Evolutionary conservation across 2,329 filamentous ascomycete species (phyloP).

Genomic region (Calonectria fujianensis): DNA sequence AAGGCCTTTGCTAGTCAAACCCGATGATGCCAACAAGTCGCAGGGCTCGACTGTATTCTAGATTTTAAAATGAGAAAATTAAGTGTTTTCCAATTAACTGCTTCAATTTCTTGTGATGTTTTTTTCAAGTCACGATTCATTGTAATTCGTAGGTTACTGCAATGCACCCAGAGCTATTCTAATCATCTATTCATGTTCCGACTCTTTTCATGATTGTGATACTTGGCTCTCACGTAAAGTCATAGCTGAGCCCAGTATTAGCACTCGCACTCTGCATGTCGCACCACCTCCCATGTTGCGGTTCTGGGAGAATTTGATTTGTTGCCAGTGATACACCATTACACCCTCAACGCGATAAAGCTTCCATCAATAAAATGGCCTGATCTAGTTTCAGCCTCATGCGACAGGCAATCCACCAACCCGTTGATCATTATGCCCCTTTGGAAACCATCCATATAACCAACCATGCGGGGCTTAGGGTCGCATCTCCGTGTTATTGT

Average conservation of each 20-base stretch:
- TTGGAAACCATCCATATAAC: neutral
- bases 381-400: neutral
- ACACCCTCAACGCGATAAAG: neutral
- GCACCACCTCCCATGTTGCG: neutral
- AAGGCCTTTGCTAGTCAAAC: conserved; percentile 16
- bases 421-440: neutral
- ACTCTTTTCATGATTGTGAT: too few species aligned
- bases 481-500: neutral
- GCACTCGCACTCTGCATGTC: neutral
- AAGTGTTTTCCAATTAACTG: neutral
- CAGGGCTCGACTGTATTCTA: conserved; percentile 21
- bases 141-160: neutral
- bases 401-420: neutral
- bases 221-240: neutral
- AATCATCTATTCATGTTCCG: too few species aligned
- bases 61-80: conserved; percentile 10
- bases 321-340: neutral
- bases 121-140: neutral
- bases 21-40: conserved; percentile 20
- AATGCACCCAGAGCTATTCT: neutral
- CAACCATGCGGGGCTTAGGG: neutral
- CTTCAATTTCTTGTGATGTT: neutral
- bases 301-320: neutral
- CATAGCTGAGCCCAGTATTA: neutral
- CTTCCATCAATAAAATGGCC: neutral